Evolutionary conservation across 768 basidiomycete species (phyloP).

Genomic region (Leccinum arenicola): DNA sequence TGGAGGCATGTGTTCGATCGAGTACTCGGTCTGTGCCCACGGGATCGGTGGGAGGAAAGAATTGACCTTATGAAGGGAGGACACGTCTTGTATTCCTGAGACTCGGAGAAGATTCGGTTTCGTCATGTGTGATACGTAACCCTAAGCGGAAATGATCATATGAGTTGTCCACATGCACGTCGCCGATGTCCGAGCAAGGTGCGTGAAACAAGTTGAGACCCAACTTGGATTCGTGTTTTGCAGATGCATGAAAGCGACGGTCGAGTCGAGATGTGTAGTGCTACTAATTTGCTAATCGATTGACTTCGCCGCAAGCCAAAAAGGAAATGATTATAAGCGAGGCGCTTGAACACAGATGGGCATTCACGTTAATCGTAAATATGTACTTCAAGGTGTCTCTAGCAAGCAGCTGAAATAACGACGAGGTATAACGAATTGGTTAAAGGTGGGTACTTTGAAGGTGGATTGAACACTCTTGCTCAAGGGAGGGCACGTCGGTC

Average conservation of each 20-base stretch:
- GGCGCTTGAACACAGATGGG: too few relatives aligned
- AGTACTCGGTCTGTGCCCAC: not conserved
- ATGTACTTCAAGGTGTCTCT: too few relatives aligned
- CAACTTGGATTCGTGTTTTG: not conserved
- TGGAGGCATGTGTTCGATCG: not conserved
- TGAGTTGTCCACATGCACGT: not conserved
- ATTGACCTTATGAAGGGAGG: not conserved
- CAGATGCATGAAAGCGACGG: not conserved
- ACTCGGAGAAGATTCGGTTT: not conserved
- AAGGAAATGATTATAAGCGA: not conserved
- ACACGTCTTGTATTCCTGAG: not conserved
- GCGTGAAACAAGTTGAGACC: not conserved
- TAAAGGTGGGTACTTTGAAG: conserved; percentile 13
- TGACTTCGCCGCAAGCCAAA: too few relatives aligned
- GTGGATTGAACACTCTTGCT: not conserved
- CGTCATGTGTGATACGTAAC: not conserved
- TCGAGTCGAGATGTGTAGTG: too few relatives aligned
- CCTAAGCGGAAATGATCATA: not conserved
- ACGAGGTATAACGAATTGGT: not conserved
- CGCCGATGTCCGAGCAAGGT: not conserved
- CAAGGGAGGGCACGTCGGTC: conserved; percentile 11
- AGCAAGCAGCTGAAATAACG: not conserved
- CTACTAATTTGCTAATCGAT: too few relatives aligned
- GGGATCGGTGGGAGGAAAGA: not conserved
- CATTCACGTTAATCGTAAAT: not conserved